Percentiles rank a stretch among this genome's conserved stretches.
These are phyloP conservation scores for Pythium sp. DNA, from an alignment of 352 stramenopile genomes.

Conservation along the genomic window DNA sequence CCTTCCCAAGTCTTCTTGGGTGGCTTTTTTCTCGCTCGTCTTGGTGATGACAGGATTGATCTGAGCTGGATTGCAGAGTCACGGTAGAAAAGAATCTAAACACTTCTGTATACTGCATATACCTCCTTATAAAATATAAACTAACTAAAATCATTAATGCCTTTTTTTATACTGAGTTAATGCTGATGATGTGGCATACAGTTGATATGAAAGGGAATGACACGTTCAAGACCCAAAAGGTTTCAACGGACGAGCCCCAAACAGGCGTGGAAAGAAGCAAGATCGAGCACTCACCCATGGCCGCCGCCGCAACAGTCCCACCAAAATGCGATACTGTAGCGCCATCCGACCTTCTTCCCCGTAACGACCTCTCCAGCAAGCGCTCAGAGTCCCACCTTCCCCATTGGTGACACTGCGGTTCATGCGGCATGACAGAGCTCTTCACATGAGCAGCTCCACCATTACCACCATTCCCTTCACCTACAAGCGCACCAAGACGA, in stretches of 20 bases:
- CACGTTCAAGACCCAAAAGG: background rate
- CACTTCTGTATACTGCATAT: background rate
- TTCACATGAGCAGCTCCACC: background rate
- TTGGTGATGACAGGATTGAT: constrained; percentile 7
- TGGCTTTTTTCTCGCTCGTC: background rate
- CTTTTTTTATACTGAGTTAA: background rate
- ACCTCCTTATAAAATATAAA: background rate
- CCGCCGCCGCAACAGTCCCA: background rate
- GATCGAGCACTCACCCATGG: background rate
- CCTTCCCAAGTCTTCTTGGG: background rate
- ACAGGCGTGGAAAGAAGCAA: background rate
- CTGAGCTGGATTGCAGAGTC: background rate
- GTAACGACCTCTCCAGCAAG: background rate
- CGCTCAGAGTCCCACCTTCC: background rate
- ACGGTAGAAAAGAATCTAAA: background rate
- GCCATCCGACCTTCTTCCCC: background rate
- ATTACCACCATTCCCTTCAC: background rate
- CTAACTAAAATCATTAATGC: background rate
- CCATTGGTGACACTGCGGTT: background rate
- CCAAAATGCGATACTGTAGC: background rate
- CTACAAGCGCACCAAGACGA: constrained; percentile 2
- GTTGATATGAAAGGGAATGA: background rate
- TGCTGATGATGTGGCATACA: background rate
- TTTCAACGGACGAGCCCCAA: background rate
- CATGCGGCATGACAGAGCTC: constrained; percentile 5